These are phyloP conservation scores for Aphanomyces astaci DNA, from an alignment of 352 stramenopile genomes.

Conservation along the genomic window DNA sequence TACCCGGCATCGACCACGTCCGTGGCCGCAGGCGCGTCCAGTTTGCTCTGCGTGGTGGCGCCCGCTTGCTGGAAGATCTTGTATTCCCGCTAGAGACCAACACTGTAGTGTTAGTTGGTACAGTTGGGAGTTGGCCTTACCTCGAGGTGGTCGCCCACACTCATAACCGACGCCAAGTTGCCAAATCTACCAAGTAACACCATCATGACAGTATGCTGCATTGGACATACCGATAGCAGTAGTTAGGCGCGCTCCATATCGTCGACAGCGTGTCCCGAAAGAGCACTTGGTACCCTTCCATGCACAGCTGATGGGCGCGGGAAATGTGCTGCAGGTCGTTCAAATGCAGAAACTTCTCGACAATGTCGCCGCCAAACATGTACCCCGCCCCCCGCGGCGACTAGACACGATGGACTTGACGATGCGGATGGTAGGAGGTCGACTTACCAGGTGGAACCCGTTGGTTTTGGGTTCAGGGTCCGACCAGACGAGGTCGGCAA, in stretches of 20 bases:
- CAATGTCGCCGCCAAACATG: conserved; percentile 81
- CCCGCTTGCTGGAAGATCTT: conserved; percentile 79
- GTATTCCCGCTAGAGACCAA: conserved; percentile 47
- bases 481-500: conserved; percentile 80
- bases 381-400: conserved; percentile 74
- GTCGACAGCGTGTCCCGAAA: conserved; percentile 73
- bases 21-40: conserved; percentile 56
- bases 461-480: conserved; percentile 69
- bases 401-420: conserved; percentile 20
- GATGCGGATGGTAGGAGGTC: conserved; percentile 45
- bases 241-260: conserved; percentile 82
- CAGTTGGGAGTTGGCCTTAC: conserved; percentile 25
- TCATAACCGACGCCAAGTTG: conserved; percentile 65
- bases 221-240: conserved; percentile 55
- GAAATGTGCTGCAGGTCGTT: conserved; percentile 78
- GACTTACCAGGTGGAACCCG: conserved; percentile 73
- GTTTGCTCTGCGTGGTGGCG: conserved; percentile 53
- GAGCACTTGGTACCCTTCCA: conserved; percentile 74
- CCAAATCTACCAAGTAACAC: conserved; percentile 36
- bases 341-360: conserved; percentile 72
- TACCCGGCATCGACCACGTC: conserved; percentile 81
- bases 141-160: conserved; percentile 50
- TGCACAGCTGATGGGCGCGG: conserved; percentile 76
- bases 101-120: not conserved
- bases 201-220: not conserved